Conservation (phyloP, 192 early-diverging fungal genomes). For the Coemansia sp. region DNA sequence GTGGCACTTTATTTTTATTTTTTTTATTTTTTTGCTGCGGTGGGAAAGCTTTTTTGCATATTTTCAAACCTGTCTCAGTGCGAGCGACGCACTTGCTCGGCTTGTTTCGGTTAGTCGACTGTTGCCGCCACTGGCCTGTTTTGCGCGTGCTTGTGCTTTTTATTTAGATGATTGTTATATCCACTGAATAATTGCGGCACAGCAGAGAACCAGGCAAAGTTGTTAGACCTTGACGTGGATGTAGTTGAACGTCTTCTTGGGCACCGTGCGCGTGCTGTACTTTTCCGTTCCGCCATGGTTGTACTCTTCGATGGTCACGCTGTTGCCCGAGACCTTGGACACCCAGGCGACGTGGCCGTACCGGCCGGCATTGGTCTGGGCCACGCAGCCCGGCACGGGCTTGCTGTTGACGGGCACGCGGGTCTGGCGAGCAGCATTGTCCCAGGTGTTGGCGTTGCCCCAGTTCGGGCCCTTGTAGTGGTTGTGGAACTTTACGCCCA, state of each 20-base stretch:
- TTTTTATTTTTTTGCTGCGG: background rate
- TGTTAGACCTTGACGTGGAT: slow-evolving; percentile 29
- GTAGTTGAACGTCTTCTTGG: slow-evolving; percentile 32
- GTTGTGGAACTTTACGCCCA: slow-evolving; percentile 40
- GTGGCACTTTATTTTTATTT: slow-evolving; percentile 12
- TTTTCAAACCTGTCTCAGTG: no score
- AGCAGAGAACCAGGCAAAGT: no score
- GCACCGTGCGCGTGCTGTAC: slow-evolving; percentile 24
- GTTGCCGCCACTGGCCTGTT: no score
- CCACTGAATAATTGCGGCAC: no score
- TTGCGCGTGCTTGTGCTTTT: no score
- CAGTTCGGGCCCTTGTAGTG: no score
- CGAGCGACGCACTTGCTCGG: no score
- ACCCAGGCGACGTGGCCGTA: slow-evolving; percentile 40
- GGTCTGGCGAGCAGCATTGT: no score
- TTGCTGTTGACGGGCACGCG: slow-evolving; percentile 16
- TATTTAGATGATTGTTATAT: no score
- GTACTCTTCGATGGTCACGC: slow-evolving; percentile 42
- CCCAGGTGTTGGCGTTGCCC: no score
- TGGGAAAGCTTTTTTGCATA: background rate
- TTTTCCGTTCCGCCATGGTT: slow-evolving; percentile 10
- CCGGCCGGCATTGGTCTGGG: slow-evolving; percentile 20
- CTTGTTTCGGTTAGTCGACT: no score
- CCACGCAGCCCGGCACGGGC: slow-evolving; percentile 13
- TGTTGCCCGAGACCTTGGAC: slow-evolving; percentile 34